phyloP scores from a whole-genome alignment of 1,284 basidiomycete species.

The Cutaneotrichosporon dermatis region DNA sequence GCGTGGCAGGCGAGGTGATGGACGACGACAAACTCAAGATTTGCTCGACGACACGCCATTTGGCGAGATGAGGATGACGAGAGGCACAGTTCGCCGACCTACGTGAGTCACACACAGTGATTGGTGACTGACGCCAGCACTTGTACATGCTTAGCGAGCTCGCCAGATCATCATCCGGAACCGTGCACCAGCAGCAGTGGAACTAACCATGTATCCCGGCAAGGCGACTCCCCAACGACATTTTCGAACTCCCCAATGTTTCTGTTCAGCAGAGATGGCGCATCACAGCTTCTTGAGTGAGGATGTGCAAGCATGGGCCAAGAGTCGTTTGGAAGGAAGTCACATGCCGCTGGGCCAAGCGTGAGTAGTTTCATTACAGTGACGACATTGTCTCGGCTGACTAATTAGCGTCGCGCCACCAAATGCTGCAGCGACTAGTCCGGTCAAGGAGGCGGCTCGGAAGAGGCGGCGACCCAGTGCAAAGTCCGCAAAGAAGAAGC shows the following conservation, averaged over 20 bases:
- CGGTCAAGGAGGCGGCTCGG: not conserved
- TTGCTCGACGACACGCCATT: slow-evolving; percentile 48
- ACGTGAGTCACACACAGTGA: slow-evolving; percentile 6
- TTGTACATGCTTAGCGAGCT: slow-evolving; percentile 86
- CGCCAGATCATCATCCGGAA: slow-evolving; percentile 79
- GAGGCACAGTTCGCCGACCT: slow-evolving; percentile 5
- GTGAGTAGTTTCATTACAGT: not conserved
- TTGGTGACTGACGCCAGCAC: slow-evolving; percentile 56
- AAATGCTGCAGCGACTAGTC: not conserved
- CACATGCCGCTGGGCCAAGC: slow-evolving; percentile 12
- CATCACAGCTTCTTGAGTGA: slow-evolving; percentile 31
- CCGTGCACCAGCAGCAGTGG: slow-evolving; percentile 68
- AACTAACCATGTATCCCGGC: slow-evolving; percentile 67
- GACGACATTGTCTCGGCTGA: not conserved
- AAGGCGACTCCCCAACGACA: slow-evolving; percentile 75
- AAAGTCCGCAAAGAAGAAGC: slow-evolving; percentile 13
- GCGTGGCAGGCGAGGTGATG: slow-evolving; percentile 48
- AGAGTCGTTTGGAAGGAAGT: slow-evolving; percentile 20
- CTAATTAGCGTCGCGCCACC: not conserved
- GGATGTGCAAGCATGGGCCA: slow-evolving; percentile 30
- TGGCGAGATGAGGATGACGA: slow-evolving; percentile 63
- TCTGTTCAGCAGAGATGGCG: slow-evolving; percentile 23
- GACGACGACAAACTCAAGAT: slow-evolving; percentile 17
- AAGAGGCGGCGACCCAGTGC: not conserved
- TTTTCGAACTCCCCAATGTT: slow-evolving; percentile 55